Evolutionary conservation across 176 grass and related monocot genomes (phyloP), one percentile per base, ranked within the genome.

Genomic region (Oryza rufipogon): DNA sequence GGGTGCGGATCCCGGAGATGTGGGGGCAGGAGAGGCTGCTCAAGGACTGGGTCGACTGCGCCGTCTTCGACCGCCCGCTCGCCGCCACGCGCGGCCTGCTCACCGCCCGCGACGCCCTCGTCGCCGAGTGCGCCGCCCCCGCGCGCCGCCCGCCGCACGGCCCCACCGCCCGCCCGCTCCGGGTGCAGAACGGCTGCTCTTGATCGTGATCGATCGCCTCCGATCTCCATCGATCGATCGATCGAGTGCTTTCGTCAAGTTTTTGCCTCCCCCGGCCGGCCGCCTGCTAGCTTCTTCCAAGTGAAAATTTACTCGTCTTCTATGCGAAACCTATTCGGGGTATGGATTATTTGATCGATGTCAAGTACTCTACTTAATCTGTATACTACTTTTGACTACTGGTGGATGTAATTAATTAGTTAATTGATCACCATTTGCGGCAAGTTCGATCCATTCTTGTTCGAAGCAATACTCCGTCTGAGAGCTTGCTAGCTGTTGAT

Each of bases 11-110:
- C 80, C 91, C 91, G 41, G 91, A 93, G 6, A 87, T 56, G 74
- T 93, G 91, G 91, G 88, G 88, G 32, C 85, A 90, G 81, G 91
- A 93, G 88, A 68, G 77, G 30, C 25, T 81, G 30, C 85, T 93
- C 39, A 82, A 85, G 78, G 91, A 90, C 79, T 93, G 87, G 91
- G 77, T 82, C 25, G 91, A 90, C 68, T 84, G 78, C 77, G 26
- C 87, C 45, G 85, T 80, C 66, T 93, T 93, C 78, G 91, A 93
- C 81, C 88, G 81, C 60, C 84, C 79, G 66, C 81, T 93, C 78
- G 60, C 82, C 74, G 84, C 85, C 48, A 78, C 87, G 60, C 11
- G 82, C n/a, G 81, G 85, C 4, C 83, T 93, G 49, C 77, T 76
- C 68, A 74, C 41, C 76, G 91, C 91, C 38, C 81, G 88, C 25